Conservation (phyloP, 208 protist genomes). For the Trypanosoma cruzi region DNA sequence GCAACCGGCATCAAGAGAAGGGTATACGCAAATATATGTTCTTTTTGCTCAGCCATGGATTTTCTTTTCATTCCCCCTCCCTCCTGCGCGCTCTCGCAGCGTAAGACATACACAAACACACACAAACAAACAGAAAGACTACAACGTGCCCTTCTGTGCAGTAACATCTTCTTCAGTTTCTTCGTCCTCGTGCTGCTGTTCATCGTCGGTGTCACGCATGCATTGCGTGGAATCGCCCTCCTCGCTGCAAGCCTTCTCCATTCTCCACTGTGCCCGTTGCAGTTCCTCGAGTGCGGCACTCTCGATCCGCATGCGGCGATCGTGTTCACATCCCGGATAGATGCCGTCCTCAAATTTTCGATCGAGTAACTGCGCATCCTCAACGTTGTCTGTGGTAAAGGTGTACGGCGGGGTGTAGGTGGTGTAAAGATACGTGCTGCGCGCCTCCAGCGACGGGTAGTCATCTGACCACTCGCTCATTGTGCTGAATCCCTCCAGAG, state of each 20-base stretch:
- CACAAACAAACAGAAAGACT: too few species aligned
- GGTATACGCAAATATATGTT: too few species aligned
- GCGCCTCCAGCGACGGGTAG: slow-evolving; percentile 89
- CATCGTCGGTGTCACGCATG: slow-evolving; percentile 17
- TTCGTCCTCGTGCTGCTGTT: slow-evolving; percentile 9
- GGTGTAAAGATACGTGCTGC: slow-evolving; percentile 90
- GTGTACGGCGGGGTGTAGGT: slow-evolving; percentile 82
- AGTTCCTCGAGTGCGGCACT: slow-evolving; percentile 54
- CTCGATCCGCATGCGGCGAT: slow-evolving; percentile 78
- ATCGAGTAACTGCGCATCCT: slow-evolving; percentile 80
- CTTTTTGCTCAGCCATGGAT: neutral
- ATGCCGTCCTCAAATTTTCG: slow-evolving; percentile 91
- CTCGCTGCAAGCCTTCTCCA: slow-evolving; percentile 28
- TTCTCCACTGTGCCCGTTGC: slow-evolving; percentile 53
- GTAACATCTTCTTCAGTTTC: slow-evolving; percentile 6
- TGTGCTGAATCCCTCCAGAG: slow-evolving; percentile 79
- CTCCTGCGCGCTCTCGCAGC: too few species aligned
- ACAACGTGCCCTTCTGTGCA: too few species aligned
- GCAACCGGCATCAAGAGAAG: too few species aligned
- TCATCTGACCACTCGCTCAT: slow-evolving; percentile 93
- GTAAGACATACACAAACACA: too few species aligned
- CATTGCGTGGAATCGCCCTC: slow-evolving; percentile 2
- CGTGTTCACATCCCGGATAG: slow-evolving; percentile 82
- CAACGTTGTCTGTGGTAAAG: slow-evolving; percentile 62
- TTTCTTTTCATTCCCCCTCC: too few species aligned